A percentile compares a stretch with the other conserved stretches of the same genome.
Conservation (phyloP, 2,329 filamentous ascomycete genomes). For the Emergomyces pasteurianus region DNA sequence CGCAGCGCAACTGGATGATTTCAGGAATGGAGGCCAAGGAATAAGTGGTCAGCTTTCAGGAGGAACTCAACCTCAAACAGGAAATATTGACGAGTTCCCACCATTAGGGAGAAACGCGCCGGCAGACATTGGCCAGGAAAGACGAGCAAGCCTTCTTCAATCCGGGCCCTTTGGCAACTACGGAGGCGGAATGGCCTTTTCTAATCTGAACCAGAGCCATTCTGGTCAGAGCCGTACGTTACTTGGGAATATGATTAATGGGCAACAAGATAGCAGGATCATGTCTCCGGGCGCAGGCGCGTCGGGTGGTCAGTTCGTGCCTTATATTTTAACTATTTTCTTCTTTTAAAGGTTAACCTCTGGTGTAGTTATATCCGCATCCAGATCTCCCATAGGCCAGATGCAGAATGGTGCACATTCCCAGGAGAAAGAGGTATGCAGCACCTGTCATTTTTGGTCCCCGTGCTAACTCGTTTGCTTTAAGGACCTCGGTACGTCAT, state of each 20-base stretch:
- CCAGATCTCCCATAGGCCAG: conserved; percentile 33
- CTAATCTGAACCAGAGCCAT: conserved; percentile 31
- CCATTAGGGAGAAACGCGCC: conserved; percentile 40
- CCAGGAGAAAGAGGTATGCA: conserved; percentile 31
- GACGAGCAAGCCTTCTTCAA: conserved; percentile 20
- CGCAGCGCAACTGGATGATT: conserved; percentile 41
- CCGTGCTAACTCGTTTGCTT: conserved; percentile 9
- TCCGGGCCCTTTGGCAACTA: conserved; percentile 35
- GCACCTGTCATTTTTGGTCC: neutral
- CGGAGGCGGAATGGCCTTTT: conserved; percentile 29
- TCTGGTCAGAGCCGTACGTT: conserved; percentile 21
- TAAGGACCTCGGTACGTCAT: conserved; percentile 24
- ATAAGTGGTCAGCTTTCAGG: conserved; percentile 41
- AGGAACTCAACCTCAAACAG: conserved; percentile 41
- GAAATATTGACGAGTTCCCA: conserved; percentile 49
- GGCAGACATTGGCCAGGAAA: conserved; percentile 8
- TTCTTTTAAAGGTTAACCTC: conserved; percentile 9
- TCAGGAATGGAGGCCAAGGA: conserved; percentile 44
- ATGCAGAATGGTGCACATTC: conserved; percentile 30
- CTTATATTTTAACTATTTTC: neutral
- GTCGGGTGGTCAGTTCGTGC: conserved; percentile 21
- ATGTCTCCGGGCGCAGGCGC: conserved; percentile 23
- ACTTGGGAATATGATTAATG: conserved; percentile 25
- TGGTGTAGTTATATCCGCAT: conserved; percentile 22
- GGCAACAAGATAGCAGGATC: conserved; percentile 23